Conservation (phyloP, 2,329 filamentous ascomycete genomes). For the Penicillium frequentans region DNA sequence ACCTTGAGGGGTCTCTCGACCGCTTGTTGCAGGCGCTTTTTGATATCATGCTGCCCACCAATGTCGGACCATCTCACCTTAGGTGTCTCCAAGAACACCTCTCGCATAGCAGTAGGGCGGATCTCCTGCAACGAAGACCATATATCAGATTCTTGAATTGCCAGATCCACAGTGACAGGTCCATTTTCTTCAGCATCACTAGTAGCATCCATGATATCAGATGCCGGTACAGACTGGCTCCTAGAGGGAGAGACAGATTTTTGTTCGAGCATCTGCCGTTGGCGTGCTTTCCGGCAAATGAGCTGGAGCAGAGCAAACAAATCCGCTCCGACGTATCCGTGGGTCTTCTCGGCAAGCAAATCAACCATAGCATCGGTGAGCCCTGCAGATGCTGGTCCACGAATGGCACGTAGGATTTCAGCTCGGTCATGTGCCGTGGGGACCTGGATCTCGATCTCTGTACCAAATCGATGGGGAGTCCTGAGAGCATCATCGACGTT, state of each 20-base stretch:
- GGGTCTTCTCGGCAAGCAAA: slow-evolving; percentile 70
- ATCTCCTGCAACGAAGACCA: slow-evolving; percentile 63
- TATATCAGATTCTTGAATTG: slow-evolving; percentile 38
- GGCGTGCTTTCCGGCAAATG: slow-evolving; percentile 47
- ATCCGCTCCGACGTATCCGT: slow-evolving; percentile 83
- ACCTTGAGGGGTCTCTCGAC: slow-evolving; percentile 60
- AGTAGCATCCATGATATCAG: not conserved
- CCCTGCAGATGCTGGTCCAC: slow-evolving; percentile 46
- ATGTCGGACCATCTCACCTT: slow-evolving; percentile 86
- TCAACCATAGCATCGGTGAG: slow-evolving; percentile 56
- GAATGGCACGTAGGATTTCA: slow-evolving; percentile 69
- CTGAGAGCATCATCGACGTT: slow-evolving; percentile 71
- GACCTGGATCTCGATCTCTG: slow-evolving; percentile 72
- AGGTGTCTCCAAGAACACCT: slow-evolving; percentile 84
- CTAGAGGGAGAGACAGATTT: not conserved
- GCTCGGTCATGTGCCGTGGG: slow-evolving; percentile 70
- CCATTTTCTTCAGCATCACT: not conserved
- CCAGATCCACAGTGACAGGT: slow-evolving; percentile 17
- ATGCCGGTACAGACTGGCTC: not conserved
- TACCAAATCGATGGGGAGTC: slow-evolving; percentile 62
- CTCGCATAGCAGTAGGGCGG: slow-evolving; percentile 82
- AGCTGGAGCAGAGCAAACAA: slow-evolving; percentile 64
- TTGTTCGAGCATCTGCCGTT: slow-evolving; percentile 28
- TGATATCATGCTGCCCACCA: slow-evolving; percentile 77
- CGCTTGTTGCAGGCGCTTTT: slow-evolving; percentile 62